Evolutionary conservation across 2,329 filamentous ascomycete genomes (phyloP), one percentile per base, ranked within the genome.

Genomic region (Ceratocystis huliohia): DNA sequence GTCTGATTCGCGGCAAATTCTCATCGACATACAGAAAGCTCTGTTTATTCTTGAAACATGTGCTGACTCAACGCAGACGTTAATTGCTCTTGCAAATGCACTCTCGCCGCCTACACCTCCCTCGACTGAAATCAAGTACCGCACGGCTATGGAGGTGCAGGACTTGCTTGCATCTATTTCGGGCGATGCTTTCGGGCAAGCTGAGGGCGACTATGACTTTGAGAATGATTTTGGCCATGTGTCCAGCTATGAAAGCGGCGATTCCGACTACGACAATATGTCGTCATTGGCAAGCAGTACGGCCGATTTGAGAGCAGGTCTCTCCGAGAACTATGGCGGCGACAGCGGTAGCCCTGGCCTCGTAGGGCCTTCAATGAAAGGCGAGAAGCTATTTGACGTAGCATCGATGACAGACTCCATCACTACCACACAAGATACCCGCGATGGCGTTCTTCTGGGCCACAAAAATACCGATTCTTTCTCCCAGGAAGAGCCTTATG

Each of bases 31-130:
- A 61, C 85, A 85, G 68, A 92, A 96, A 72, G 88, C 96, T 70
- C 80, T 99, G 1, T 80, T 99, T 65, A 87, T 99, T 44, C 78
- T 99, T 5, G 94, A 99, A 75, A 95, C 92, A 0, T 99, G 95
- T 72, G 94, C 94, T 37, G 94, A 99, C 75, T 99, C 94, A 1
- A 97, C 91, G 0, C 91, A 96, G 74, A 99, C 94, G 0, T 80
- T 99, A 15, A 87, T 96, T 64, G 81, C 83, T 1, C 82, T 96
- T 53, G 77, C 92, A 17, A 90, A 88, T 71, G 91, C 88, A 0
- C 80, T 99, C 3, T 85, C 87, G 46, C 94, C 93, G 3, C 93
- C 94, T 0, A 86, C 85, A 6, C 88, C 91, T 0, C 91, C 92
- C 1, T 93, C 84, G 72, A 90, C 88, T 69, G 87, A 88, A 70